Conservation (phyloP, 1,139 yeast species). For the Nematodospora anomalae region DNA sequence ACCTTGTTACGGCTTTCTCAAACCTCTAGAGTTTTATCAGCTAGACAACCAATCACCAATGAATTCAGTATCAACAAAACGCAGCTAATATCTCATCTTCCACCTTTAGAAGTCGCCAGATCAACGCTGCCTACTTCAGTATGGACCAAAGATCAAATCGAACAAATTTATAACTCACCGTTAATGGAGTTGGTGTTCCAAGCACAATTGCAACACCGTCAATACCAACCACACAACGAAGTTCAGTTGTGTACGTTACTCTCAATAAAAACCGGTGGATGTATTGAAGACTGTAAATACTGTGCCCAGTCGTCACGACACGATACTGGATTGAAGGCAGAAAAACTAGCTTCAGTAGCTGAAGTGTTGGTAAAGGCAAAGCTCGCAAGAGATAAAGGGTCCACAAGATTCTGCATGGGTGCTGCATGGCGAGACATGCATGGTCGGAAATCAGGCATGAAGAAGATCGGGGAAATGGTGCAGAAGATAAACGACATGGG, state of each 20-base stretch:
- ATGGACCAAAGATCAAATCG: constrained; percentile 64
- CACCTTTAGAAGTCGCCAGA: constrained; percentile 13
- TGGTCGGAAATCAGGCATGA: constrained; percentile 70
- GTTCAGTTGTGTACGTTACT: constrained; percentile 75
- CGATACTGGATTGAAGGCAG: constrained; percentile 70
- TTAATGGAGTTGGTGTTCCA: constrained; percentile 60
- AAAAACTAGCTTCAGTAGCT: constrained; percentile 59
- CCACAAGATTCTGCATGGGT: constrained; percentile 82
- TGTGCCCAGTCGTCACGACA: constrained; percentile 75
- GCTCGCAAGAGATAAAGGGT: constrained; percentile 67
- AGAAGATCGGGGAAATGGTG: constrained; percentile 66
- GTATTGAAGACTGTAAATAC: constrained; percentile 79
- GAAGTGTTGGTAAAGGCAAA: constrained; percentile 63
- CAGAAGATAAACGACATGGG: constrained; percentile 56
- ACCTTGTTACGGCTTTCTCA: background rate
- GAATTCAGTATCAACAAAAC: constrained; percentile 3
- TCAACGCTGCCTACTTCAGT: constrained; percentile 38
- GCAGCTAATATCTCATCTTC: background rate
- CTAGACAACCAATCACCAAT: background rate
- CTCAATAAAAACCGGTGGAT: constrained; percentile 78
- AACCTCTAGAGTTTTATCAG: background rate
- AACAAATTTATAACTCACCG: constrained; percentile 62
- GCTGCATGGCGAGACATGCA: constrained; percentile 89
- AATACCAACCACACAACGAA: constrained; percentile 65
- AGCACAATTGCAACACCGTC: constrained; percentile 67